Evolutionary conservation across 2,329 filamentous ascomycete species (phyloP).

Genomic region (Endothia cerciana): DNA sequence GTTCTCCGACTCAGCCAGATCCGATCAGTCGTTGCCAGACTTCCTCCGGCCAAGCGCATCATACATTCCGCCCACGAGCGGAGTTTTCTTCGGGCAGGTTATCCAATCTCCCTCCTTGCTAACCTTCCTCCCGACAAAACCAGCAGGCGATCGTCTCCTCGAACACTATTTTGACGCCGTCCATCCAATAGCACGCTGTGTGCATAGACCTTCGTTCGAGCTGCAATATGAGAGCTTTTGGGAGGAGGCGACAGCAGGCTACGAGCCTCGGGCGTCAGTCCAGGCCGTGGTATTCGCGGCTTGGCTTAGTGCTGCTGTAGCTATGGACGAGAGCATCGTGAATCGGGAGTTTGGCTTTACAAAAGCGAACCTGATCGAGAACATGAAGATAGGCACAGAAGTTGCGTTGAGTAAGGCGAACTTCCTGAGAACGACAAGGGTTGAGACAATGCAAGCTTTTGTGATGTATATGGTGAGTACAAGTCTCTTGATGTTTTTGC

Average conservation of each 20-base stretch:
- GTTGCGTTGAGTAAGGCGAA: conserved; percentile 69
- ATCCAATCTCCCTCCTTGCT: conserved; percentile 54
- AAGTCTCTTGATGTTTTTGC: not conserved
- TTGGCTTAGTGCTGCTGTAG: conserved; percentile 71
- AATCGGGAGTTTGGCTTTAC: conserved; percentile 55
- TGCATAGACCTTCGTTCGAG: conserved; percentile 71
- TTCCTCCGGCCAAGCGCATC: conserved; percentile 67
- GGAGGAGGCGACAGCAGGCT: conserved; percentile 60
- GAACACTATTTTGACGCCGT: conserved; percentile 70
- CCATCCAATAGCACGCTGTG: conserved; percentile 68
- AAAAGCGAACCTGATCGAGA: conserved; percentile 62
- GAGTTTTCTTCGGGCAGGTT: conserved; percentile 66
- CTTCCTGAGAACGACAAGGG: conserved; percentile 69
- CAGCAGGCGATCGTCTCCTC: conserved; percentile 64
- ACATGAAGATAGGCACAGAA: conserved; percentile 69
- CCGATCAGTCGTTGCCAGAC: conserved; percentile 44
- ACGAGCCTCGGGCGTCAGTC: conserved; percentile 65
- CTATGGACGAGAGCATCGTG: conserved; percentile 60
- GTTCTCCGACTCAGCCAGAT: conserved; percentile 32
- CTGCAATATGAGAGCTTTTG: conserved; percentile 68
- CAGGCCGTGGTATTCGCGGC: conserved; percentile 72
- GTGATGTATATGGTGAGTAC: conserved; percentile 71
- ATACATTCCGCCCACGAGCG: conserved; percentile 70
- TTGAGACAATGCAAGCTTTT: conserved; percentile 78
- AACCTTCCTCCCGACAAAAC: conserved; percentile 62